Evolutionary conservation across 2,329 filamentous ascomycete genomes (phyloP).

Genomic region (Exophiala oligosperma): DNA sequence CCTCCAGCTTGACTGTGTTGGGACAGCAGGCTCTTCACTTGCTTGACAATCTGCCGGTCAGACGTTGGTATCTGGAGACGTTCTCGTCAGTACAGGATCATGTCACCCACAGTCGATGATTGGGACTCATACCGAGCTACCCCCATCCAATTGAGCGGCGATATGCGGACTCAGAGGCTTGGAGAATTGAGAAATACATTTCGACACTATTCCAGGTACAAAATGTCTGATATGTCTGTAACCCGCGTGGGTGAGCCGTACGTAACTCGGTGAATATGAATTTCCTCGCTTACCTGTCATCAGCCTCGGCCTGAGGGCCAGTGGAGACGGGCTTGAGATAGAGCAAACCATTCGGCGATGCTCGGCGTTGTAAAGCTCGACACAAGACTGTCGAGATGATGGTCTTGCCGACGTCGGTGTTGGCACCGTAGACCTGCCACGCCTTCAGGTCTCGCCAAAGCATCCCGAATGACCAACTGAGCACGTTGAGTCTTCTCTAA

Average conservation of each 20-base stretch:
- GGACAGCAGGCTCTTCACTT: conserved; percentile 48
- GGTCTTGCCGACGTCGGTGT: conserved; percentile 84
- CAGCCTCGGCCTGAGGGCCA: conserved; percentile 67
- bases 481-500: not conserved
- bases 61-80: conserved; percentile 48
- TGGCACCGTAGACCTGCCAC: conserved; percentile 79
- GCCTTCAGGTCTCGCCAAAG: conserved; percentile 65
- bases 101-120: not conserved
- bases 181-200: conserved; percentile 69
- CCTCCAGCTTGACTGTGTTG: conserved; percentile 32
- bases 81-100: not conserved
- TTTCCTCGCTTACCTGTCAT: conserved; percentile 58
- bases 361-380: conserved; percentile 56
- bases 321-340: conserved; percentile 85
- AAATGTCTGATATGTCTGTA: conserved; percentile 64
- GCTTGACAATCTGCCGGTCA: conserved; percentile 52
- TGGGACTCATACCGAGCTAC: conserved; percentile 7
- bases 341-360: conserved; percentile 48
- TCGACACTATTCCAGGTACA: conserved; percentile 57
- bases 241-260: not conserved
- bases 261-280: conserved; percentile 4
- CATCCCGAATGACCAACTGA: conserved; percentile 16
- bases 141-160: conserved; percentile 52
- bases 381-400: conserved; percentile 73
- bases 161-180: conserved; percentile 76